Evolutionary conservation across 2,329 filamentous ascomycete species (phyloP), one percentile per base, ranked within the genome.

Genomic region (Colletotrichum camelliae): DNA sequence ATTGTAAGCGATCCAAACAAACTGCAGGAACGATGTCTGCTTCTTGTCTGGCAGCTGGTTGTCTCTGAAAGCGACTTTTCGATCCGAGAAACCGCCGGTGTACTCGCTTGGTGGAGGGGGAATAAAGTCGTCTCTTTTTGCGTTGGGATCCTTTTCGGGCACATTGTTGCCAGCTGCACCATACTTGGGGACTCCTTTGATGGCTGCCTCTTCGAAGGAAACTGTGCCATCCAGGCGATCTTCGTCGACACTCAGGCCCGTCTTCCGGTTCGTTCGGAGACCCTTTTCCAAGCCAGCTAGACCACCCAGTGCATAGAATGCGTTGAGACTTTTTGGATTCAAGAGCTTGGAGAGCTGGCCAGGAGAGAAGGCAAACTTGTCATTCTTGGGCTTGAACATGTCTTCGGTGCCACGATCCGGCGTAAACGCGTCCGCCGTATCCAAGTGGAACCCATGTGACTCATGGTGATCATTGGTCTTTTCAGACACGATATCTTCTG

Each of bases 291-390:
- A 82, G 3, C 95, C 95, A 10, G 85, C 86, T 7, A 96, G 82
- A 65, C 95, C 95, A 70, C 95, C 95, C 4, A 97, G 84, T 7
- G 94, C 94, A 79, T 94, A 92, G 77, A 96, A 95, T 6, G 94
- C 94, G 31, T 91, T 88, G 76, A 94, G 87, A 79, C 90, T 96
- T 85, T 97, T 97, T 1, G 95, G 94, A 78, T 96, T 96, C 67
- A 96, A 87, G 8, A 97, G 86, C 85, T 96, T 96, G 77, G 91
- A 92, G 79, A 95, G 85, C 79, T 94, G 94, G 29, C 94, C 94
- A 13, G 93, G 93, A 0, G 92, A 90, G 80, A 93, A 95, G 10
- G 93, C 94, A 79, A 96, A 95, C 60, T 89, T 91, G 82, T 94
- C 95, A 79, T 93, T 87, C 62, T 92, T 87, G 18, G 93, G 89